phyloP scores from a whole-genome alignment of 2,329 filamentous ascomycete genomes.

The Leptodontidium sp. region DNA sequence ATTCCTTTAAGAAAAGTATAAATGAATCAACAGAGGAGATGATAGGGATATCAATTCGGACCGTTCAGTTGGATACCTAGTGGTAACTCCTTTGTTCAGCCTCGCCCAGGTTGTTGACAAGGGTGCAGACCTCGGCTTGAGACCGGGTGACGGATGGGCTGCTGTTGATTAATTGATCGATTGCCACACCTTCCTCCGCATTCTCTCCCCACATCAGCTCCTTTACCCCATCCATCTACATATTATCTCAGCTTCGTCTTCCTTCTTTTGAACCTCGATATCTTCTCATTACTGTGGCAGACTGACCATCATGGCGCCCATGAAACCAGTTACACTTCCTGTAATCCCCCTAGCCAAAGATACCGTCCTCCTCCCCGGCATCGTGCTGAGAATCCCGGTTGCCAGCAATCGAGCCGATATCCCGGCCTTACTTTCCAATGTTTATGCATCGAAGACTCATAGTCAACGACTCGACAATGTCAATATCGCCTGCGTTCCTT shows the following conservation, averaged over 20 bases:
- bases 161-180: neutral
- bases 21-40: no score
- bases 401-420: conserved; percentile 84
- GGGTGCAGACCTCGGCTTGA: conserved; percentile 17
- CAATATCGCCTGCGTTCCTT: conserved; percentile 86
- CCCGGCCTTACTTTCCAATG: conserved; percentile 82
- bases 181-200: conserved; percentile 20
- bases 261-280: neutral
- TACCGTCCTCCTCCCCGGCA: conserved; percentile 84
- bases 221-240: conserved; percentile 8
- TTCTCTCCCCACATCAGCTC: conserved; percentile 14
- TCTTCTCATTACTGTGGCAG: neutral
- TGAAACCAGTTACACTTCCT: conserved; percentile 59
- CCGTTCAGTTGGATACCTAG: no score
- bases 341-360: conserved; percentile 84
- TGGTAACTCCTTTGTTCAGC: neutral
- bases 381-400: conserved; percentile 85
- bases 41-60: no score
- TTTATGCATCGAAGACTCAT: conserved; percentile 77
- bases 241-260: neutral
- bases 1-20: no score
- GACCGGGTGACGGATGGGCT: neutral
- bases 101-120: neutral
- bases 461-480: conserved; percentile 71
- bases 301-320: conserved; percentile 35